Evolutionary conservation across 306 rosid genomes (phyloP), one percentile per base, ranked within the genome.

Genomic region (Corylus avellana): DNA sequence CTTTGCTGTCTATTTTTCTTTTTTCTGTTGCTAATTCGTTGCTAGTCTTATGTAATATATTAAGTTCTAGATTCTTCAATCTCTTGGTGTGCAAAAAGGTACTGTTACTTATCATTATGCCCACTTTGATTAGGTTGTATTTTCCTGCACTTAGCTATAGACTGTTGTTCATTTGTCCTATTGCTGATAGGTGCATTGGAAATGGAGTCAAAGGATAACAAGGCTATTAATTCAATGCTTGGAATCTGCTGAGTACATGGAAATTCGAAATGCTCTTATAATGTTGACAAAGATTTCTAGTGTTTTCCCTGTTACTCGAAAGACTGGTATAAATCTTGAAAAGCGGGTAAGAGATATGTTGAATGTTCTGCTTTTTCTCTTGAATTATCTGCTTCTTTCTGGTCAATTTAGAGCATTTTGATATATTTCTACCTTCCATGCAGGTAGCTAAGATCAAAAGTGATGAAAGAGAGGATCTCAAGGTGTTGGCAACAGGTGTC

Each of bases 121-220:
- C 51, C 17, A 0, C 27, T 39, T 12, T 42, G 50, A 4, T 17
- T 27, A 39, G 1, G 51, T 59, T 67, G 20, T 67, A 49, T 42
- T 18, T 20, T 67, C 13, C 27, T n/a, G 32, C 57, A 53, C 49
- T 79, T 16, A 11, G 47, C 72, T 37, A 2, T 42, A 67, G 51
- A 67, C 27, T 39, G 8, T 39, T 56, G 57, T 27, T 25, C 25
- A 63, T 78, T 44, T 83, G 56, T 67, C 73, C 76, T 70, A 46
- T 78, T 79, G 66, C 58, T 81, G 17, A 78, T 81, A 95, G 99
- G 99, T 95, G 70, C 98, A 93, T 86, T 95, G 99, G 99, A 95
- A 95, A 67, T 95, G 99, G 99, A 93, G 96, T 84, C 98, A 93
- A 75, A 93, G 99, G 87, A 95, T 95, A 62, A 95, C 99, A 13